Evolutionary conservation across 495 filamentous ascomycete species (phyloP).

Genomic region (Astrothelium subdiscretum): DNA sequence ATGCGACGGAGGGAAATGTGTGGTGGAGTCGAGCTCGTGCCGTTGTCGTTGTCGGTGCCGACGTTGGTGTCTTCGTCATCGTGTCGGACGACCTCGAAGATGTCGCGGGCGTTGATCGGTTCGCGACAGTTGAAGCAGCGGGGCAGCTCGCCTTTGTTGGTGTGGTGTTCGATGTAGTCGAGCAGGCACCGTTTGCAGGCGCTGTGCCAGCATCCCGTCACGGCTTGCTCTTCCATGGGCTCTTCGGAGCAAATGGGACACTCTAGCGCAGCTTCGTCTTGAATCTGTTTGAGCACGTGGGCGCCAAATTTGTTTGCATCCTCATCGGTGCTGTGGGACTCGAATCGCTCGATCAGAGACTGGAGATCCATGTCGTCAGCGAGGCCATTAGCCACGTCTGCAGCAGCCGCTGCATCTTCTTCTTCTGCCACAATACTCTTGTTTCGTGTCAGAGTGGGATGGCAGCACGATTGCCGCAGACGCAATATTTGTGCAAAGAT

Average conservation of each 20-base stretch:
- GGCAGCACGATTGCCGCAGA: constrained; percentile 88
- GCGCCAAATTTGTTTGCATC: constrained; percentile 62
- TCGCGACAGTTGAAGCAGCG: constrained; percentile 84
- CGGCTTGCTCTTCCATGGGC: constrained; percentile 84
- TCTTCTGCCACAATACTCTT: constrained; percentile 78
- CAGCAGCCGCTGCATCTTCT: constrained; percentile 67
- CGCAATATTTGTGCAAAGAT: constrained; percentile 96
- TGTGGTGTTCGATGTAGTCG: constrained; percentile 79
- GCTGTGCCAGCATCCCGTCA: constrained; percentile 93
- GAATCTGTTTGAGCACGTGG: constrained; percentile 80
- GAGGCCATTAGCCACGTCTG: constrained; percentile 65
- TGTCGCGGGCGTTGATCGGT: constrained; percentile 65
- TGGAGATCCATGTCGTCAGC: constrained; percentile 95
- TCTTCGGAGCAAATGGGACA: constrained; percentile 93
- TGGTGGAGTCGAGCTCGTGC: constrained; percentile 22
- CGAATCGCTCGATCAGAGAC: constrained; percentile 69
- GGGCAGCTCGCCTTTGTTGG: constrained; percentile 58
- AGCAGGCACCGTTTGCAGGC: constrained; percentile 87
- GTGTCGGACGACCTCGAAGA: constrained; percentile 78
- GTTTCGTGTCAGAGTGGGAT: constrained; percentile 79
- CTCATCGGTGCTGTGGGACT: constrained; percentile 42
- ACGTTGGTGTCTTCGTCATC: constrained; percentile 19
- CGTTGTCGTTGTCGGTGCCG: constrained; percentile 21
- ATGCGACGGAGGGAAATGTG: constrained; percentile 74
- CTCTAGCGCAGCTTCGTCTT: constrained; percentile 74